Percentiles rank a stretch among this genome's conserved stretches.
phyloP scores from a whole-genome alignment of 2,329 filamentous ascomycete species.

The Ophioceras dolichostomum region DNA sequence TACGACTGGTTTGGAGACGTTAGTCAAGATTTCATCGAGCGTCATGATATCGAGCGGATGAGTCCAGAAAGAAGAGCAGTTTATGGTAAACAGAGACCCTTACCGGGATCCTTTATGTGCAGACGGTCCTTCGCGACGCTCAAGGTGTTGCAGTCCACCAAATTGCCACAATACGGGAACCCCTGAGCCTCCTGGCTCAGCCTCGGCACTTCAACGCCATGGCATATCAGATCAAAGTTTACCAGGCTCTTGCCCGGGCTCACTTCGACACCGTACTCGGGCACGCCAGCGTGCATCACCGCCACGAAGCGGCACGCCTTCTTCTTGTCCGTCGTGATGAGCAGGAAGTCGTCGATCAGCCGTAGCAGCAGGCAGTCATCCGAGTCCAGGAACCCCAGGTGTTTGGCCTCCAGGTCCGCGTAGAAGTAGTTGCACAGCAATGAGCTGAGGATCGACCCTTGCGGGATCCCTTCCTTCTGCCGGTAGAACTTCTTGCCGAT shows the following conservation, averaged over 20 bases:
- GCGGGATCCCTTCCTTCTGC: slow-evolving; percentile 81
- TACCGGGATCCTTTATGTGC: slow-evolving; percentile 36
- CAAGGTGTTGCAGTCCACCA: slow-evolving; percentile 63
- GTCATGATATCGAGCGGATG: too few species aligned
- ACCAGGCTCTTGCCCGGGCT: slow-evolving; percentile 68
- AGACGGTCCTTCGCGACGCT: slow-evolving; percentile 60
- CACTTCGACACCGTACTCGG: slow-evolving; percentile 69
- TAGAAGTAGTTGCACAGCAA: slow-evolving; percentile 95
- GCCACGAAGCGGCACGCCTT: slow-evolving; percentile 64
- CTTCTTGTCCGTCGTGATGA: slow-evolving; percentile 59
- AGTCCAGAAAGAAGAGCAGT: too few species aligned
- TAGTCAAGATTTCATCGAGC: too few species aligned
- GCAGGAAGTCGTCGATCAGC: slow-evolving; percentile 84
- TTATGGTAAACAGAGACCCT: too few species aligned
- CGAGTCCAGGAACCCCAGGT: slow-evolving; percentile 52
- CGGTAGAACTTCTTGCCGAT: slow-evolving; percentile 82
- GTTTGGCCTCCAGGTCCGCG: slow-evolving; percentile 63
- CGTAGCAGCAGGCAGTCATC: slow-evolving; percentile 59
- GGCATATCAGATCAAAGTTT: slow-evolving; percentile 62
- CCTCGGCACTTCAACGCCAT: slow-evolving; percentile 37
- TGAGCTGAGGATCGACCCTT: slow-evolving; percentile 81
- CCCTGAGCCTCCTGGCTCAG: slow-evolving; percentile 16
- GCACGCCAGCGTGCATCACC: slow-evolving; percentile 67
- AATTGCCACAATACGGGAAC: slow-evolving; percentile 86
- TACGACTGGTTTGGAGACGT: too few species aligned